Evolutionary conservation across 257 asterid species (phyloP), one percentile per base, ranked within the genome.

Genomic region (Ilex aquifolium): DNA sequence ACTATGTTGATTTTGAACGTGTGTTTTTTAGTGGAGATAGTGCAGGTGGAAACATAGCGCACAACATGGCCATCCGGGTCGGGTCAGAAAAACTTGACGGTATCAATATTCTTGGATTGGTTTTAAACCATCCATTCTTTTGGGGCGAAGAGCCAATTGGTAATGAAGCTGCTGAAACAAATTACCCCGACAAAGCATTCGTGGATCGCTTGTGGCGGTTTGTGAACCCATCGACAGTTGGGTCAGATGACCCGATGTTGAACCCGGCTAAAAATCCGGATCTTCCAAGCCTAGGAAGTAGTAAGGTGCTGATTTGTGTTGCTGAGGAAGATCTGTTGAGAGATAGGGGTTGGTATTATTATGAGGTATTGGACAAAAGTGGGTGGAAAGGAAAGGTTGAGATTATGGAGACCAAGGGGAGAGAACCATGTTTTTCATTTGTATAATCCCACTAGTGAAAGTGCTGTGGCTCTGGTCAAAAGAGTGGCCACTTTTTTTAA

Each of bases 11-110:
- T 75, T 65, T 78, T 12, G 51, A 64, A 4, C 82, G 80, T 0
- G 74, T 88, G 2, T 85, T 42, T 16, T 32, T 85, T 3, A 84
- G 80, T 1, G 95, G 95, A 4, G 95, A 88, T 44, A 85, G 27
- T 21, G 27, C 27, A 21, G 27, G 27, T 21, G 27, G 27, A 21
- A 21, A 21, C 27, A 21, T 21, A 21, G 27, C 27, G 1, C 27
- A 21, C 27, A 21, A 21, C 27, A 21, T 21, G 27, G 27, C 27
- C 27, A 21, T 21, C 27, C 27, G 27, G 27, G 27, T 21, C 27
- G 27, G 27, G 27, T 21, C 27, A 21, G 27, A 21, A 21, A 21
- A 21, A 21, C 1, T 0, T 21, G 27, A 21, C 1, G 27, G 27
- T 21, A 21, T 21, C 27, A 21, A 21, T 21, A 21, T 21, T 21